A percentile compares a stretch with the other conserved stretches of the same genome.
These are phyloP conservation scores for Chenopodium quinoa DNA, from an alignment of 148 eudicot species.

Conservation along the genomic window DNA sequence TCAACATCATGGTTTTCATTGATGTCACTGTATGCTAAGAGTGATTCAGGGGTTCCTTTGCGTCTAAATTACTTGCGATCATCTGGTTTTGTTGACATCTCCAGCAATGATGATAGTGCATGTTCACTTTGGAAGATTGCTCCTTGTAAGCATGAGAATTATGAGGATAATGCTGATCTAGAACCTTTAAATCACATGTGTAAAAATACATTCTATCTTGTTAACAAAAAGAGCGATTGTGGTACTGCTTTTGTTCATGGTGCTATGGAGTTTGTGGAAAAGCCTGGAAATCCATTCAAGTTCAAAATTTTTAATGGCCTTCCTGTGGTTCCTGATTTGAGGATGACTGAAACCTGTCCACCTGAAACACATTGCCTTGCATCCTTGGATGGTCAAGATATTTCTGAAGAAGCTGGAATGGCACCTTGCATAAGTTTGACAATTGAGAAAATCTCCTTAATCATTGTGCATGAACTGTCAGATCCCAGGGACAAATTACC, in stretches of 20 bases:
- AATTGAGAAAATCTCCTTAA: conserved; percentile 55
- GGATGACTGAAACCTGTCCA: conserved; percentile 25
- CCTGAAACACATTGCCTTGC: conserved; percentile 28
- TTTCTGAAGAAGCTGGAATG: conserved; percentile 27
- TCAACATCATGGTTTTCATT: conserved; percentile 60
- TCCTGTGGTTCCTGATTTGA: conserved; percentile 36
- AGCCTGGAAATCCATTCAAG: conserved; percentile 89
- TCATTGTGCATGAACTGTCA: conserved; percentile 72
- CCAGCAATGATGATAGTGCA: conserved; percentile 48
- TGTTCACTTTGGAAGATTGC: conserved; percentile 67
- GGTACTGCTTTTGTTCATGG: conserved; percentile 77
- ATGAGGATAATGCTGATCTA: conserved; percentile 52
- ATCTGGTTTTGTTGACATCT: conserved; percentile 83
- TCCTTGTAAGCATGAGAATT: conserved; percentile 46
- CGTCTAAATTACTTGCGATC: conserved; percentile 51
- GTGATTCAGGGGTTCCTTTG: conserved; percentile 71
- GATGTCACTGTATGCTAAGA: conserved; percentile 74
- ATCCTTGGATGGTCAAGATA: conserved; percentile 28
- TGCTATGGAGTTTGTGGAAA: conserved; percentile 74
- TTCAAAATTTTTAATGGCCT: conserved; percentile 59
- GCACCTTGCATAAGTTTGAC: conserved; percentile 49
- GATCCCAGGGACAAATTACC: conserved; percentile 63
- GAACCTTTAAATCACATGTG: conserved; percentile 43
- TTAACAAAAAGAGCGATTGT: conserved; percentile 72
- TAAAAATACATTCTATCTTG: conserved; percentile 64